Base-by-base conservation (phyloP, 2,329 filamentous ascomycete species). In the Huntiella decipiens region DNA sequence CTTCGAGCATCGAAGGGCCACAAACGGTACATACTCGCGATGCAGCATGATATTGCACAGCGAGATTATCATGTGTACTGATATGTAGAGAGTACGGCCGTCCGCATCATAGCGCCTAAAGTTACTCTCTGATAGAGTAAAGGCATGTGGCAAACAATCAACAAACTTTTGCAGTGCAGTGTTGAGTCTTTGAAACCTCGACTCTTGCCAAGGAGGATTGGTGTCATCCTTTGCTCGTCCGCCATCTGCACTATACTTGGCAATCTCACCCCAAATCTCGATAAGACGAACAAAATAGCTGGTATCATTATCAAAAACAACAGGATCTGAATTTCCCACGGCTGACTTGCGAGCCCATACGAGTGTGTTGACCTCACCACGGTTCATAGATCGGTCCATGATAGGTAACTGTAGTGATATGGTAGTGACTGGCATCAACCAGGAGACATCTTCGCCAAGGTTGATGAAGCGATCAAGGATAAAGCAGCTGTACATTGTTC, bases 401-500 rank as follows among this genome's bases (percentile, higher is more conserved):
- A 19, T 37, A 3, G 48, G 48, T 12, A 48, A 13, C 7, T 39
- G 37, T 3, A 48, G 38, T 19, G 17, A 39, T 10, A 45, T 33
- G 7, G 22, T 45, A n/a, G 40, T 15, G 10, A 44, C 46, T 2
- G 46, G 46, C 32, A 48, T 40, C 12, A 50, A 16, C 48, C 44
- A 50, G 8, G 40, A 37, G 15, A 42, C 35, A 3, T 73, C 65
- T 51, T 72, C 73, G 15, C 78, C 78, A 53, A 72, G 77, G 33
- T 76, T 72, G 17, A 83, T 61, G 58, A 82, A 73, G 3, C 78
- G 71, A 56, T 85, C 80, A 53, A 85, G 65, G 44, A 83, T 75
- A 49, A 81, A 76, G 54, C 79, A 82, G 53, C 79, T 82, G 64
- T 79, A 84, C 64, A 83, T 80, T 1, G 79, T 82, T 5, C 81